A percentile compares a stretch with the other conserved stretches of the same genome.
phyloP scores from a whole-genome alignment of 345 rosid genomes.

The Salix brachista region DNA sequence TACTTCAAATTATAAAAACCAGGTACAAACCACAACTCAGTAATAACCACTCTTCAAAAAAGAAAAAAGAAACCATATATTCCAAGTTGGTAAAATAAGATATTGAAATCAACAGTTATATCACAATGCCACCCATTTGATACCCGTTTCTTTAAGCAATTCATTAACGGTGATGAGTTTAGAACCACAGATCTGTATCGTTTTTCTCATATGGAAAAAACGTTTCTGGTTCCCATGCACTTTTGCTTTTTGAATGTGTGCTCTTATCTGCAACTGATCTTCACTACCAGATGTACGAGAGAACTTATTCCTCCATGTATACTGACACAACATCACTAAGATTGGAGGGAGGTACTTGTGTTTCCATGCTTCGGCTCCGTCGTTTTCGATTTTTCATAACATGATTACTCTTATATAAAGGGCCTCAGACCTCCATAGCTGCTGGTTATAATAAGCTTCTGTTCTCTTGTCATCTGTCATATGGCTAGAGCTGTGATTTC shows the following conservation, averaged over 20 bases:
- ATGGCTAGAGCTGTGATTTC: slow-evolving; percentile 17
- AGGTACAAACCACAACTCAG: neutral
- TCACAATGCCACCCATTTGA: neutral
- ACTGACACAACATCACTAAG: neutral
- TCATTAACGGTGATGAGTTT: neutral
- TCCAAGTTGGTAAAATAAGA: neutral
- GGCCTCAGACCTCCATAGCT: neutral
- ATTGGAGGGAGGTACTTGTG: neutral
- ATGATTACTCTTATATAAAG: neutral
- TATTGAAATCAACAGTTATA: neutral
- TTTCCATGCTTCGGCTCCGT: neutral
- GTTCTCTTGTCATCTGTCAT: neutral
- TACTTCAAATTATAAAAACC: neutral
- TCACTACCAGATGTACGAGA: neutral
- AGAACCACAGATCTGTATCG: slow-evolving; percentile 1
- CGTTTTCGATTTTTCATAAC: neutral
- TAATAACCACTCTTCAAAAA: slow-evolving; percentile 1
- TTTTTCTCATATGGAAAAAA: too few species aligned
- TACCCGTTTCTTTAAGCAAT: neutral
- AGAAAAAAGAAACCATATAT: neutral
- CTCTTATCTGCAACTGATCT: neutral
- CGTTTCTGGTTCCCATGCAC: neutral
- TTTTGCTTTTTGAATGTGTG: neutral
- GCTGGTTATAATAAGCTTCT: neutral
- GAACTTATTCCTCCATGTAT: slow-evolving; percentile 10